Percentiles rank a stretch among this genome's conserved stretches.
Evolutionary conservation across 345 rosid species (phyloP).

Genomic region (Populus davidiana): DNA sequence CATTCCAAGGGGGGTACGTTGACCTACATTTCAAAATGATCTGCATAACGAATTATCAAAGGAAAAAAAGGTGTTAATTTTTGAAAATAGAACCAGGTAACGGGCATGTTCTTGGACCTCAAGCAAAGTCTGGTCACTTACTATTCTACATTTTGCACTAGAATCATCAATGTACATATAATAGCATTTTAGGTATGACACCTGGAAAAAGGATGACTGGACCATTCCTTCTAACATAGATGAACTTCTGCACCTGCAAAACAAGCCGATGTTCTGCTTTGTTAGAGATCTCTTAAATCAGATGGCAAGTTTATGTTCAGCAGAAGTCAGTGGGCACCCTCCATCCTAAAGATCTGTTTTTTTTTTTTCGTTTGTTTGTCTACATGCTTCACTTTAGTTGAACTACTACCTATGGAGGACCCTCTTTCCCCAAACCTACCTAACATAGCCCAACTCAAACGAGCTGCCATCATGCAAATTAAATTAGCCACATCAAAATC

Average conservation of each 20-base stretch:
- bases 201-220: slow-evolving; percentile 10
- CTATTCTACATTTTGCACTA: slow-evolving; percentile 29
- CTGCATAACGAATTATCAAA: background rate
- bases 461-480: background rate
- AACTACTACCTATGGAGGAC: background rate
- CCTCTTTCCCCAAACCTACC: background rate
- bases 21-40: slow-evolving; percentile 23
- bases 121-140: slow-evolving; percentile 17
- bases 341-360: no score
- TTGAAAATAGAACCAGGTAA: slow-evolving; percentile 14
- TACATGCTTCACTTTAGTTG: background rate
- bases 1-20: slow-evolving; percentile 7
- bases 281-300: background rate
- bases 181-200: slow-evolving; percentile 13
- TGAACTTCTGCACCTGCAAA: slow-evolving; percentile 32
- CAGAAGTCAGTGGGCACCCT: no score
- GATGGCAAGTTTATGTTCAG: background rate
- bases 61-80: slow-evolving; percentile 3
- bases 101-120: slow-evolving; percentile 13
- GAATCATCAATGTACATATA: slow-evolving; percentile 31
- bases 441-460: background rate
- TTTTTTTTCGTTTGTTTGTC: no score
- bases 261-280: background rate
- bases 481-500: background rate
- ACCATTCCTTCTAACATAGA: slow-evolving; percentile 4